These are phyloP conservation scores for Penicillium sclerotigenum DNA, from an alignment of 2,329 filamentous ascomycete species.

Conservation along the genomic window DNA sequence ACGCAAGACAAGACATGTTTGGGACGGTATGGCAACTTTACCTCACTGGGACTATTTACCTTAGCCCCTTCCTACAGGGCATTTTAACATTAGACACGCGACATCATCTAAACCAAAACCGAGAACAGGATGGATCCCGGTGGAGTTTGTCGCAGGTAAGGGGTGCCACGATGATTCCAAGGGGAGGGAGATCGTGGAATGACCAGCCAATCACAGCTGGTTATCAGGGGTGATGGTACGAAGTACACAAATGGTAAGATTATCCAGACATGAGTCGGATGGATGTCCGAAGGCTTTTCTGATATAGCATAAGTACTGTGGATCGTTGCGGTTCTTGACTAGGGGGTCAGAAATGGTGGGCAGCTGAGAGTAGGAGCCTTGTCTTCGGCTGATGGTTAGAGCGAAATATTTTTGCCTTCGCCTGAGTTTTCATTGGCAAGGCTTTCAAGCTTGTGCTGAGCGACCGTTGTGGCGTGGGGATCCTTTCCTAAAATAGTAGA, in stretches of 20 bases:
- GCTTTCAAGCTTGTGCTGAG: neutral
- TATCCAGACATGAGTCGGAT: neutral
- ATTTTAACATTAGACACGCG: slow-evolving; percentile 1
- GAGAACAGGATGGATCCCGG: neutral
- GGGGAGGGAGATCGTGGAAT: slow-evolving; percentile 18
- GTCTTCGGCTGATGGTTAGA: neutral
- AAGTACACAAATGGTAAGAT: neutral
- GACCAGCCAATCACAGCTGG: slow-evolving; percentile 15
- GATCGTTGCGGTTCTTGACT: neutral
- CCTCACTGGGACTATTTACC: neutral
- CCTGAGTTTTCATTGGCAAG: neutral
- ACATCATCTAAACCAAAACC: neutral
- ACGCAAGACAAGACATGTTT: slow-evolving; percentile 6
- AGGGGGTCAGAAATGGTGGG: neutral
- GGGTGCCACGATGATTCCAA: slow-evolving; percentile 6
- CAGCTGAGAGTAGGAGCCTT: neutral
- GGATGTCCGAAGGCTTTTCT: neutral
- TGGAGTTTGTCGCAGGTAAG: slow-evolving; percentile 1
- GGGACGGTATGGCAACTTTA: neutral
- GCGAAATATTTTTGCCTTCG: neutral
- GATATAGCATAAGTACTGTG: neutral
- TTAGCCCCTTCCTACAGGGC: neutral
- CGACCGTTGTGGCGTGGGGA: neutral
- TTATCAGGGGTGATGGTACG: neutral
- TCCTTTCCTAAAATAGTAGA: neutral